Base-by-base conservation (phyloP, 176 grass and related monocot species). In the Aechmea fasciata region DNA sequence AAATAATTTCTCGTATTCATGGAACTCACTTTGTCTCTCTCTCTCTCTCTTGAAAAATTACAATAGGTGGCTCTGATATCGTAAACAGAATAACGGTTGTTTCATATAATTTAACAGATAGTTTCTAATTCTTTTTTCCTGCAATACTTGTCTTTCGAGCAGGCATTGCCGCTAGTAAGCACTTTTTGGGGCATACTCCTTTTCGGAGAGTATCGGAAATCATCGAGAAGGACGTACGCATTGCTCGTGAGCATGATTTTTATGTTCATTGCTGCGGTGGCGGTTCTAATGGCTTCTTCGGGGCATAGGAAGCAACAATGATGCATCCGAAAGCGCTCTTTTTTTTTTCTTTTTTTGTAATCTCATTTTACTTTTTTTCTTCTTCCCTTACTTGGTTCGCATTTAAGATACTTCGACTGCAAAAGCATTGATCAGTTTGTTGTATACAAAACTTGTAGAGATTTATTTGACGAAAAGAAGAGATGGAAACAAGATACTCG, bases 281-380 rank as follows among this genome's bases (percentile, higher is more conserved):
- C 65, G 1, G 61, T 83, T 68, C 90, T 99, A 15, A 94, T 99
- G 95, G 95, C 87, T 86, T 99, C 95, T 10, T 81, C 95, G 67
- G 95, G 87, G 11, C 84, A 99, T 66, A 90, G 90, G 71, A 99
- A 54, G 67, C 77, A 76, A 20, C 65, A 79, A 59, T 77, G 81
- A 15, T 61, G 15, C 0, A 14, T 57, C 13, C 18, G 8, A 57
- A 17, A 57, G 11, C 18, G 53, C 15, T n/a, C 25, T 26, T 26
- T 26, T 26, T 26, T 26, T 26, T 26, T 2, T 26, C 22, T 26
- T 26, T 26, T 26, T 26, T 26, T 26, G 25, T 26, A 26, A 41
- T 41, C 33, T 41, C 33, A 41, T 41, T 41, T 41, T 41, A 41
- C 33, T 7, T 7, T 41, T 41, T 41, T 41, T 41, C 6, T 41